phyloP scores from a whole-genome alignment of 225 moss, liverwort and hornwort species.

The Marchantia polymorpha region DNA sequence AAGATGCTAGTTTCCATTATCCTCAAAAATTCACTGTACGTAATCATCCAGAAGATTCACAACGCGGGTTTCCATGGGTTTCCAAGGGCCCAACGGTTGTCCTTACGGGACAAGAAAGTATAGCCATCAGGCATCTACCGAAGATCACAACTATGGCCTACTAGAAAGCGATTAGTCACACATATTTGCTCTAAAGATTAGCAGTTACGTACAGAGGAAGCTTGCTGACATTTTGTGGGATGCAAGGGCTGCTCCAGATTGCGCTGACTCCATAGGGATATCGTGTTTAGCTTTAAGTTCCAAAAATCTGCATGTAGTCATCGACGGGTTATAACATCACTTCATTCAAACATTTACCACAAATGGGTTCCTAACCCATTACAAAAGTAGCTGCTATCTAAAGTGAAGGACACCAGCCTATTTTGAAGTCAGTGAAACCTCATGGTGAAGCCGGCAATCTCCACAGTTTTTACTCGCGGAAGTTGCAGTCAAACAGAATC shows the following conservation, averaged over 20 bases:
- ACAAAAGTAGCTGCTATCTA: not conserved
- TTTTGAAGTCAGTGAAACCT: not conserved
- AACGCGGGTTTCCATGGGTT: not conserved
- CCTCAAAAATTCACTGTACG: not conserved
- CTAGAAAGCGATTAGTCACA: not conserved
- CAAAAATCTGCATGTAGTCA: slow-evolving; percentile 21
- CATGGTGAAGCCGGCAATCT: not conserved
- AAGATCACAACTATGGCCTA: not conserved
- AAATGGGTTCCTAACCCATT: not conserved
- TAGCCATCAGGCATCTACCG: not conserved
- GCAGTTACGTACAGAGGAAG: slow-evolving; percentile 31
- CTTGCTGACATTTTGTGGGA: slow-evolving; percentile 40
- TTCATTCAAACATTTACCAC: not conserved
- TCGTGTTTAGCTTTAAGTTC: slow-evolving; percentile 36
- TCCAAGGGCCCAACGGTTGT: not conserved
- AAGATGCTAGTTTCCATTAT: not conserved
- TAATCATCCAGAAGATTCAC: not conserved
- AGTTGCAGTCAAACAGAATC: too few species aligned
- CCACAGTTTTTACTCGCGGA: not conserved
- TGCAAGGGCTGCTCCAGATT: slow-evolving; percentile 19
- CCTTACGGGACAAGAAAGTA: not conserved
- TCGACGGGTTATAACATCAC: not conserved
- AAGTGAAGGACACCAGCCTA: not conserved
- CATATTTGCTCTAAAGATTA: not conserved
- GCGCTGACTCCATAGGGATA: slow-evolving; percentile 38